Evolutionary conservation across 176 grass and related monocot genomes (phyloP), one percentile per base, ranked within the genome.

Genomic region (Oryza punctata): DNA sequence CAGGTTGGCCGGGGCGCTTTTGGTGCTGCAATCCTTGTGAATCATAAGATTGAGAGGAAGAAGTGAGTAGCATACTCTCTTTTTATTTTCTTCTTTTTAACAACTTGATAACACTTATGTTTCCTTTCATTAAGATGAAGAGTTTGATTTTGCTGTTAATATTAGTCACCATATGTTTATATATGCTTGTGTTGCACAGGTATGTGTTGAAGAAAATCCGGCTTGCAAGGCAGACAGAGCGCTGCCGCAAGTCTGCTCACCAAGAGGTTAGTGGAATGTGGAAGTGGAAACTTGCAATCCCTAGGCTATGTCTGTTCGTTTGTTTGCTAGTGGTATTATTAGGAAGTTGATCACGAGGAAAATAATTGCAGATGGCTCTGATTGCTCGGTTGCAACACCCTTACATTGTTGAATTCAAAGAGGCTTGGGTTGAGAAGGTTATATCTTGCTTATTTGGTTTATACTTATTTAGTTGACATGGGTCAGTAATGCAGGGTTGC

Each of bases 401-500:
- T 78, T 99, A 88, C 63, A 99, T 99, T 52, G 93, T 99, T 16
- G 97, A 99, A 77, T 99, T 96, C 91, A 99, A 99, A 65, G 93
- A 99, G 81, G 97, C 93, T 78, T 99, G 97, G 97, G 97, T 99
- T 75, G 93, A 99, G 75, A 96, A 99, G 97, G 97, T 90, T 79
- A n/a, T 63, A 30, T 18, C 12, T 66, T 60, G 1, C 37, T 67
- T 86, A 13, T 67, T 81, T 16, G 69, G 2, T 79, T 50, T 72
- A 45, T 81, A 74, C 24, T 23, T 86, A 3, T 86, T 82, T 82
- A 80, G 50, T 57, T 86, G 68, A 86, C 77, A 82, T 47, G 67
- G 67, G 41, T 78, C 68, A 14, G n/a, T 65, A 77, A 78, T 90
- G 63, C 83, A 99, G 96, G 96, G 93, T 70, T 96, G 93, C 78